Conservation (phyloP, 257 asterid genomes). For the Eucommia ulmoides region DNA sequence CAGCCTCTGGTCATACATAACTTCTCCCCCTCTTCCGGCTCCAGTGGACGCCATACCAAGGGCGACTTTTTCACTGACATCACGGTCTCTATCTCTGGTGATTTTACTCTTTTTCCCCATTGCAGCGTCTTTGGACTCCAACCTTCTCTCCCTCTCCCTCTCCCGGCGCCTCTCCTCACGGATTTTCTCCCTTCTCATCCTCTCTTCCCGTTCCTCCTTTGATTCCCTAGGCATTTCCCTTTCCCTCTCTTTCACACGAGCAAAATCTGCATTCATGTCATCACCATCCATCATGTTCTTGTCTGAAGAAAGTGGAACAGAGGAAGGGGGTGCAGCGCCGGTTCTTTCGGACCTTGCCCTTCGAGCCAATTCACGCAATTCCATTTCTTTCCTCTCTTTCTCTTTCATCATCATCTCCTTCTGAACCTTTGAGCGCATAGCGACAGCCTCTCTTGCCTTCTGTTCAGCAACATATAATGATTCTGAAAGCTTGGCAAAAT, state of each 20-base stretch:
- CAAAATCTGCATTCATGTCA: conserved; percentile 49
- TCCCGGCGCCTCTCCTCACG: conserved; percentile 84
- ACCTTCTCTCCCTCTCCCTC: conserved; percentile 81
- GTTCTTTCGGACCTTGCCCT: conserved; percentile 82
- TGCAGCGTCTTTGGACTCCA: conserved; percentile 89
- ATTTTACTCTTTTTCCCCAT: conserved; percentile 86
- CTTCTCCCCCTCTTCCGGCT: conserved; percentile 50
- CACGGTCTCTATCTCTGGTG: conserved; percentile 83
- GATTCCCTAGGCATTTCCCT: conserved; percentile 50
- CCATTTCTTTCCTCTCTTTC: conserved; percentile 81
- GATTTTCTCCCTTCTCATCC: conserved; percentile 59
- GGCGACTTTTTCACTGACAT: conserved; percentile 77
- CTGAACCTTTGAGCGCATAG: conserved; percentile 85
- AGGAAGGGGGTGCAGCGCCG: conserved; percentile 44
- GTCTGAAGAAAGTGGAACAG: conserved; percentile 50
- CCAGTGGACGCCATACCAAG: conserved; percentile 77
- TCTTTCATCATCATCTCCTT: conserved; percentile 90
- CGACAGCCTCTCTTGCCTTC: conserved; percentile 92
- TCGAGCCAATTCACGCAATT: conserved; percentile 71
- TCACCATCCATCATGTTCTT: conserved; percentile 32
- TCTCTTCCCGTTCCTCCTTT: conserved; percentile 55
- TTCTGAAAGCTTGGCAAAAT: conserved; percentile 72
- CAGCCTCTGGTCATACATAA: conserved; percentile 74
- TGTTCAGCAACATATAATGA: conserved; percentile 75
- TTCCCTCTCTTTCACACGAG: conserved; percentile 33